phyloP scores from a whole-genome alignment of 2,329 filamentous ascomycete genomes.

The Aspergillus sp. region DNA sequence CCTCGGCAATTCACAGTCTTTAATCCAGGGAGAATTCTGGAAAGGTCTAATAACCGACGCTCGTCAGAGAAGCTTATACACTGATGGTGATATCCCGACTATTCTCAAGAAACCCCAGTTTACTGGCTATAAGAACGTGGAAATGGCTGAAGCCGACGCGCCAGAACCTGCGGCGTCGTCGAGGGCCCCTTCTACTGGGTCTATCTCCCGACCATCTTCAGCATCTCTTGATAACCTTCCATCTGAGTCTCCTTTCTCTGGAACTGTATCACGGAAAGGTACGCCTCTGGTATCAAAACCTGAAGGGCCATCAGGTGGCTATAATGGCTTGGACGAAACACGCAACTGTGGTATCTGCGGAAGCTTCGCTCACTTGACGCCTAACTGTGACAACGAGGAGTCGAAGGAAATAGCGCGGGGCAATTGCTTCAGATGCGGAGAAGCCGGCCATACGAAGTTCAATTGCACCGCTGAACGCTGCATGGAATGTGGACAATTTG shows the following conservation, averaged over 20 bases:
- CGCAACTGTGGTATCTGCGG: constrained; percentile 48
- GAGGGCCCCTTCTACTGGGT: constrained; percentile 21
- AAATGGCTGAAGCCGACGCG: constrained; percentile 42
- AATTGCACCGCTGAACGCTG: constrained; percentile 45
- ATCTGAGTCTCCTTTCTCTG: constrained; percentile 20
- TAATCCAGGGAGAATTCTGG: constrained; percentile 90
- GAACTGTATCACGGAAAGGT: constrained; percentile 25
- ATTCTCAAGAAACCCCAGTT: constrained; percentile 57
- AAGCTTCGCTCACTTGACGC: constrained; percentile 45
- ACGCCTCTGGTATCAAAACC: constrained; percentile 26
- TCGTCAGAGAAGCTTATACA: constrained; percentile 71
- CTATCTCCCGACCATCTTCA: constrained; percentile 35
- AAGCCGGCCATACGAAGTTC: constrained; percentile 37
- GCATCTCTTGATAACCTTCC: constrained; percentile 22
- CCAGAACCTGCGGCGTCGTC: constrained; percentile 13
- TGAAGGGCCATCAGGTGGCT: constrained; percentile 45
- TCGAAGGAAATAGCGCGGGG: constrained; percentile 40
- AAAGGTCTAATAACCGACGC: constrained; percentile 81
- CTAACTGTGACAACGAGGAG: constrained; percentile 47
- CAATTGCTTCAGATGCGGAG: constrained; percentile 45
- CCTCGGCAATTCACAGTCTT: constrained; percentile 82
- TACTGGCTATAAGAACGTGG: constrained; percentile 43
- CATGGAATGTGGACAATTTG: constrained; percentile 44
- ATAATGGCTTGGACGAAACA: constrained; percentile 43
- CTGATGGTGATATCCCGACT: constrained; percentile 61